Base-by-base conservation (phyloP, 345 rosid species). In the Passiflora organensis region DNA sequence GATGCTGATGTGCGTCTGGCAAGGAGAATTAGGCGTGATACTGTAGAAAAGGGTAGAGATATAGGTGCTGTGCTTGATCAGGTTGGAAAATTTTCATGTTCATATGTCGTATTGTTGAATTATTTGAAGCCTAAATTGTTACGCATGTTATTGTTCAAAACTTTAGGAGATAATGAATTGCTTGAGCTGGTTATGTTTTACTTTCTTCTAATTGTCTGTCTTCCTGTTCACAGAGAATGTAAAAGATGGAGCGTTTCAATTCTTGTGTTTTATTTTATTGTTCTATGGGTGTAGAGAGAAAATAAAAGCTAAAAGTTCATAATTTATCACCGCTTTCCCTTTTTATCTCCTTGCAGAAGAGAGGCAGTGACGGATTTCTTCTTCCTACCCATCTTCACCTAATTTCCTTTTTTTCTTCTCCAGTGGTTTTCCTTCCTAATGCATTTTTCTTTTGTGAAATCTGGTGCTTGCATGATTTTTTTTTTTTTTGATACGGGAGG, bases 1-100 rank as follows among this genome's bases (percentile, higher is more conserved):
- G 99, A 93, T 84, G 89, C 99, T 74, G 99, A 93, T 76, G 99
- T 93, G 58, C 95, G 96, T 48, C 72, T 93, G 78, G 96, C 95
- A 50, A 86, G 99, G 81, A 86, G 96, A 74, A 93, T 93, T 71
- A 79, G 83, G 75, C 82, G 95, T 66, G 96, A 89, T 79, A 93
- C 93, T 43, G 87, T 69, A 48, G 87, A 86, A 67, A 88, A 89
- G 73, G 81, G 85, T 60, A 81, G 95, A 80, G 95, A 89, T 74
- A 86, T 93, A 19, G 89, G 81, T 62, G 45, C 82, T 13, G 95
- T 93, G 45, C 95, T 93, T 66, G 99, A 93, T 77, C 95, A 93
- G 95, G 99, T 93, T 53, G 55, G 74, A 47, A 21, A 19, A 15
- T 66, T 45, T 67, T 5, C 13, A 38, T 12, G 28, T 51, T 15